Conservation (phyloP, 1,284 basidiomycete species). For the Pseudomicrostroma phylloplanum region DNA sequence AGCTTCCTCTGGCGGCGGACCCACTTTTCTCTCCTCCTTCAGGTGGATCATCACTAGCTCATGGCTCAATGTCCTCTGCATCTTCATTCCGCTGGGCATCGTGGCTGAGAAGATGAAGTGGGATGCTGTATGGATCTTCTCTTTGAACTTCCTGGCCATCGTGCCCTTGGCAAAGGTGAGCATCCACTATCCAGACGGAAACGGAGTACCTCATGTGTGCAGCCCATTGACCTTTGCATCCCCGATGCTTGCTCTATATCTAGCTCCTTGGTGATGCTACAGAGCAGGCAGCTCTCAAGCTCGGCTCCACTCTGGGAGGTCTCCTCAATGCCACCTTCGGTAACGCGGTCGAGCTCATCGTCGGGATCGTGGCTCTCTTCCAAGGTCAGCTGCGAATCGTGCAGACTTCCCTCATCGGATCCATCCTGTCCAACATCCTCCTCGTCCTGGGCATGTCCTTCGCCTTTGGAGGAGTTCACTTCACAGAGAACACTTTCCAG, state of each 20-base stretch:
- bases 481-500: constrained; percentile 42
- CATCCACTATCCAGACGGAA: too few relatives aligned
- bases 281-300: constrained; percentile 41
- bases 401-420: constrained; percentile 45
- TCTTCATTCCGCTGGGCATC: constrained; percentile 49
- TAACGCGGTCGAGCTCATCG: constrained; percentile 50
- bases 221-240: too few relatives aligned
- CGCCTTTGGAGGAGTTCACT: constrained; percentile 47
- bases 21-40: constrained; percentile 29
- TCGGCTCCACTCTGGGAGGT: constrained; percentile 47
- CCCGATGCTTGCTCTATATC: constrained; percentile 9
- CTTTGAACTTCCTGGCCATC: constrained; percentile 49
- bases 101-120: constrained; percentile 40
- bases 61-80: constrained; percentile 42
- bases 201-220: too few relatives aligned
- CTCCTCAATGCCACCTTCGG: constrained; percentile 49
- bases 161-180: constrained; percentile 45
- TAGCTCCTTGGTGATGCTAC: constrained; percentile 47
- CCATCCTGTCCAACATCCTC: constrained; percentile 46
- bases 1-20: constrained; percentile 6
- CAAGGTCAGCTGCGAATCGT: constrained; percentile 44
- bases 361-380: constrained; percentile 64
- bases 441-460: constrained; percentile 47
- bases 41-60: constrained; percentile 41
- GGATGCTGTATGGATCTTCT: constrained; percentile 41